Evolutionary conservation across 441 rosid species (phyloP), one percentile per base, ranked within the genome.

Genomic region (Pelargonium hybrid): DNA sequence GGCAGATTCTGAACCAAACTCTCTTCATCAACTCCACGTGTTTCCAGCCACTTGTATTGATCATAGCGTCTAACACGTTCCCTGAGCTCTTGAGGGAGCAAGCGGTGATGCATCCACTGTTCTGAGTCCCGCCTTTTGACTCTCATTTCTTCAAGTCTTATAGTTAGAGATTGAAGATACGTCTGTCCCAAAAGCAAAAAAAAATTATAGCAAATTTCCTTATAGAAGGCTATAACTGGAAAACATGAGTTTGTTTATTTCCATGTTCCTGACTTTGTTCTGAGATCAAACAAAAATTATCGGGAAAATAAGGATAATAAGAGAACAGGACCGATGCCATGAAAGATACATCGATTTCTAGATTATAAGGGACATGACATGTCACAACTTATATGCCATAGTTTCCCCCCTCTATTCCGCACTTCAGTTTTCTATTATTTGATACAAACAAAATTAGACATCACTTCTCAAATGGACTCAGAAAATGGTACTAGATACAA

Each of bases 31-130:
- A 93, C 98, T 65, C 99, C 99, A 0, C 92, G 92, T 41, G 99
- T 94, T 82, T 84, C 99, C 85, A 94, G 79, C 98, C 97, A 93
- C 80, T 93, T 93, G 74, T 91, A 93, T 74, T 93, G 98, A 83
- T 93, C 98, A 79, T 93, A 89, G 57, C 96, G 88, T 72, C 98
- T 84, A 71, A 93, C 98, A 62, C 97, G 87, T 72, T 91, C 90
- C 80, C 91, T 85, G 5, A 93, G 90, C 3, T 91, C 95, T n/a
- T 72, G 84, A 13, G 98, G 98, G 71, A 93, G 90, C 85, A 91
- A 80, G 69, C 98, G 87, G 70, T 93, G 98, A 82, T 90, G 97
- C 98, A 93, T 93, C 97, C 98, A 93, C 72, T 90, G 97, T 71
- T 91, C 98, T 56, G 98, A 93, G 81, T 91, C 98, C 54, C 96